Percentiles rank a stretch among this genome's conserved stretches.
phyloP scores from a whole-genome alignment of 306 rosid species.

The Vigna nakashimae region DNA sequence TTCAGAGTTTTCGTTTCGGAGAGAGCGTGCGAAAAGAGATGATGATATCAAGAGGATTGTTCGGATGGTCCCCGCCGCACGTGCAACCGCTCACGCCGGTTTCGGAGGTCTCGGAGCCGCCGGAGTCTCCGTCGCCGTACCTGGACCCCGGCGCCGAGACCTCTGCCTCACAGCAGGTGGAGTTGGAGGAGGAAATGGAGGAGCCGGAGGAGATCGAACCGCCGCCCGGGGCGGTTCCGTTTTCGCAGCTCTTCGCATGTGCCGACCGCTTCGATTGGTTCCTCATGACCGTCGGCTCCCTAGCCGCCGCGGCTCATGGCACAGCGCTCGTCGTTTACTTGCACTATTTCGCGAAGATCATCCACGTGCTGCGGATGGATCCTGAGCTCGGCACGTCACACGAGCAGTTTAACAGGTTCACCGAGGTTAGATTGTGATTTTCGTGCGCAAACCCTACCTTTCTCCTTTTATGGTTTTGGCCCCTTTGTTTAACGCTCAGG shows the following conservation, averaged over 20 bases:
- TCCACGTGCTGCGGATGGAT: slow-evolving; percentile 61
- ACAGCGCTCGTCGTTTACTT: slow-evolving; percentile 94
- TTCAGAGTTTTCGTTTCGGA: slow-evolving; percentile 29
- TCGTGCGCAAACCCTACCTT: slow-evolving; percentile 43
- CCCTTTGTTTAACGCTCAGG: neutral
- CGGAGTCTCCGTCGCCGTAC: slow-evolving; percentile 97
- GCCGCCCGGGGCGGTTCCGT: slow-evolving; percentile 95
- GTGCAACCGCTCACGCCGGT: slow-evolving; percentile 96
- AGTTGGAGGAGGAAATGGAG: slow-evolving; percentile 87
- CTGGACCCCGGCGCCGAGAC: slow-evolving; percentile 77
- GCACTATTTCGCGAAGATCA: slow-evolving; percentile 94
- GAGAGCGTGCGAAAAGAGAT: slow-evolving; percentile 43
- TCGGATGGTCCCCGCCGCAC: slow-evolving; percentile 99
- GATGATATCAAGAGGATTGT: slow-evolving; percentile 97
- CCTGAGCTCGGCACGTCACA: neutral
- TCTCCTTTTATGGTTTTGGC: neutral
- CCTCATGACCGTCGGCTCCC: slow-evolving; percentile 82
- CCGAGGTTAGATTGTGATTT: slow-evolving; percentile 66
- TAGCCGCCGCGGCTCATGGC: slow-evolving; percentile 98
- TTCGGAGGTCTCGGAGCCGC: slow-evolving; percentile 99
- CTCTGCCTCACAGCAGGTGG: slow-evolving; percentile 75
- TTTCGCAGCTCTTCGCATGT: slow-evolving; percentile 85
- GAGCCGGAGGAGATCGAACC: slow-evolving; percentile 96
- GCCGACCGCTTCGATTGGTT: slow-evolving; percentile 97
- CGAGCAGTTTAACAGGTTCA: slow-evolving; percentile 66